Percentiles rank a stretch among this genome's conserved stretches.
These are phyloP conservation scores for Penicillium herquei DNA, from an alignment of 495 filamentous ascomycete genomes.

Conservation along the genomic window DNA sequence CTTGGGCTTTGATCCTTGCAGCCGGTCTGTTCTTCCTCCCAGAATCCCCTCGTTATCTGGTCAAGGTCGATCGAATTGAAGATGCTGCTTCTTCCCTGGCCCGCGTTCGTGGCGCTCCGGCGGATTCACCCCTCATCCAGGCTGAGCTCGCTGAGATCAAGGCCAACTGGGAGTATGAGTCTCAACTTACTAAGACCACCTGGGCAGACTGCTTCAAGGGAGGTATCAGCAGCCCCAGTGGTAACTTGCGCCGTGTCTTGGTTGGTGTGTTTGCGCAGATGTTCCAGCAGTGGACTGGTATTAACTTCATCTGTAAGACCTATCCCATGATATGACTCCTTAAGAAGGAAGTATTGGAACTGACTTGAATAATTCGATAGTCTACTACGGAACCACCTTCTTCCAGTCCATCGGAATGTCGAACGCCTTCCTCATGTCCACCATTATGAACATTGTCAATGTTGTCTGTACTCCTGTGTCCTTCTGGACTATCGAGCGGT, in stretches of 20 bases:
- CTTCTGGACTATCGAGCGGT: constrained; percentile 72
- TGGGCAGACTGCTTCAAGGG: constrained; percentile 64
- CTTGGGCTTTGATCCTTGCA: constrained; percentile 63
- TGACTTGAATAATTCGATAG: background rate
- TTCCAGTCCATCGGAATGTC: constrained; percentile 53
- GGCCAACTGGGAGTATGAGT: constrained; percentile 67
- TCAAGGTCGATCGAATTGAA: constrained; percentile 47
- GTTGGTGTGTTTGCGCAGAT: constrained; percentile 68
- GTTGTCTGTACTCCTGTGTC: constrained; percentile 63
- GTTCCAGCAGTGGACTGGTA: constrained; percentile 60
- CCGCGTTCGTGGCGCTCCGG: constrained; percentile 39
- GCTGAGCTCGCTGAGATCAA: constrained; percentile 71
- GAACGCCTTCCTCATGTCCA: constrained; percentile 63
- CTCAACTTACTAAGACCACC: constrained; percentile 47
- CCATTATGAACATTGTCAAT: constrained; percentile 68
- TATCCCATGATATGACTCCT: constrained; percentile 57
- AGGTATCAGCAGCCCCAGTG: constrained; percentile 37
- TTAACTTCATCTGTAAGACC: no score
- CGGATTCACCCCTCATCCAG: constrained; percentile 58
- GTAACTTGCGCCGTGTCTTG: constrained; percentile 62
- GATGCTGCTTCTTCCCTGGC: constrained; percentile 36
- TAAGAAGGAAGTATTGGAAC: constrained; percentile 36
- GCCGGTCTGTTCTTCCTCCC: constrained; percentile 69
- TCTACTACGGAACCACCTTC: constrained; percentile 70
- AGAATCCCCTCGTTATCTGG: constrained; percentile 66